Conservation (phyloP, 768 basidiomycete genomes). For the Naganishia vaughanmartiniae region DNA sequence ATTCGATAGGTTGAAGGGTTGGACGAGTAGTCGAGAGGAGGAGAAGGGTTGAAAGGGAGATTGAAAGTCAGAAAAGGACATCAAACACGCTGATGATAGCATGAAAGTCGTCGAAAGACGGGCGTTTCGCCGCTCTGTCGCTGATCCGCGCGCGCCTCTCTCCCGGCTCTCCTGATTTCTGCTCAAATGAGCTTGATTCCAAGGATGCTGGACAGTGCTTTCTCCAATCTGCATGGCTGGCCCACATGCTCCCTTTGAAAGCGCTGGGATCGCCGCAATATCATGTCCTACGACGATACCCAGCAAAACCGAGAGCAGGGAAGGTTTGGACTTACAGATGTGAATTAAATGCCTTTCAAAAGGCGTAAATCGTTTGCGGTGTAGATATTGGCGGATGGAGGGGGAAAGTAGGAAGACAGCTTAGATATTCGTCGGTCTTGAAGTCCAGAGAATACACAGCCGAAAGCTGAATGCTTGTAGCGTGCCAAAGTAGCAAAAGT, state of each 20-base stretch:
- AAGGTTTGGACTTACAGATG: constrained; percentile 5
- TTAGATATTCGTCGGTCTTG: neutral
- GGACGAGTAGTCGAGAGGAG: neutral
- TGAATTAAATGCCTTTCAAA: neutral
- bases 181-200: neutral
- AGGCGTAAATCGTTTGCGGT: neutral
- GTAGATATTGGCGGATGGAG: neutral
- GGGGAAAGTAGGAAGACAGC: neutral
- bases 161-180: neutral
- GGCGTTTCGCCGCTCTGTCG: neutral
- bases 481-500: neutral
- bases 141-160: constrained; percentile 16
- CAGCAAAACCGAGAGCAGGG: constrained; percentile 2
- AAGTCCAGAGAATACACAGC: neutral
- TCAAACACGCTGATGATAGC: neutral
- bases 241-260: neutral
- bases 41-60: neutral
- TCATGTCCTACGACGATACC: neutral
- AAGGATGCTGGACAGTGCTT: neutral
- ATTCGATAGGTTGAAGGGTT: neutral
- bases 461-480: neutral
- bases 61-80: neutral
- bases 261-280: neutral
- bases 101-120: neutral
- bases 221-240: neutral